phyloP scores from a whole-genome alignment of 2,329 filamentous ascomycete species.

The Metarhizium sp. region DNA sequence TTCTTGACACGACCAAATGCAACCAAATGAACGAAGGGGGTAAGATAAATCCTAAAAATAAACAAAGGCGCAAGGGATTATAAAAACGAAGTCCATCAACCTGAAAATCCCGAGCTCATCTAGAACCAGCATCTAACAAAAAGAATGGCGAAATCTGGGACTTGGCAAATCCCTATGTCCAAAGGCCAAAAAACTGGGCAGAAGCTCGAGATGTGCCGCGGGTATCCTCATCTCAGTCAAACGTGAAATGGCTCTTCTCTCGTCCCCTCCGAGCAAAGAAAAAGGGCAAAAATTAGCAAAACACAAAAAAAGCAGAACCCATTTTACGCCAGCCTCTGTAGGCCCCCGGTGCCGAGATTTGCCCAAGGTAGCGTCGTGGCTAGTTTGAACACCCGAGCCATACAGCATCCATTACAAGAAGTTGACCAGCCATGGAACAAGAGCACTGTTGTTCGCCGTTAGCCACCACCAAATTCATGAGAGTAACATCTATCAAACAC shows the following conservation, averaged over 20 bases:
- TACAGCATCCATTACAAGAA: conserved; percentile 28
- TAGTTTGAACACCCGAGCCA: neutral
- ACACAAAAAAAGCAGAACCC: neutral
- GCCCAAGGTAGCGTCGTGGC: neutral
- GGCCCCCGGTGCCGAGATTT: neutral
- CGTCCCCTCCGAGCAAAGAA: neutral
- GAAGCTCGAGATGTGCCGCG: conserved; percentile 4
- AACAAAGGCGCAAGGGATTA: neutral
- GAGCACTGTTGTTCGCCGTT: conserved; percentile 22
- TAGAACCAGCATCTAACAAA: neutral
- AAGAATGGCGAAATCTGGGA: neutral
- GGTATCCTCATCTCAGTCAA: conserved; percentile 5
- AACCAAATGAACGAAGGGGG: neutral
- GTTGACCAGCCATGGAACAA: conserved; percentile 43
- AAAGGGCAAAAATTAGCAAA: neutral
- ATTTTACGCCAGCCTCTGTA: neutral
- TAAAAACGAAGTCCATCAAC: conserved; percentile 1
- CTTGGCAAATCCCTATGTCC: neutral
- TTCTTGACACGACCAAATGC: neutral
- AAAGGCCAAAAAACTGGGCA: conserved; percentile 2
- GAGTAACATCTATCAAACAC: neutral
- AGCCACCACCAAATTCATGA: neutral
- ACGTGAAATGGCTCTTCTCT: neutral
- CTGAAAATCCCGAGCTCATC: conserved; percentile 2
- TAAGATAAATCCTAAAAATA: neutral